Evolutionary conservation across 169 alveolate species (phyloP), one percentile per base, ranked within the genome.

Genomic region (Cryptosporidium andersoni): DNA sequence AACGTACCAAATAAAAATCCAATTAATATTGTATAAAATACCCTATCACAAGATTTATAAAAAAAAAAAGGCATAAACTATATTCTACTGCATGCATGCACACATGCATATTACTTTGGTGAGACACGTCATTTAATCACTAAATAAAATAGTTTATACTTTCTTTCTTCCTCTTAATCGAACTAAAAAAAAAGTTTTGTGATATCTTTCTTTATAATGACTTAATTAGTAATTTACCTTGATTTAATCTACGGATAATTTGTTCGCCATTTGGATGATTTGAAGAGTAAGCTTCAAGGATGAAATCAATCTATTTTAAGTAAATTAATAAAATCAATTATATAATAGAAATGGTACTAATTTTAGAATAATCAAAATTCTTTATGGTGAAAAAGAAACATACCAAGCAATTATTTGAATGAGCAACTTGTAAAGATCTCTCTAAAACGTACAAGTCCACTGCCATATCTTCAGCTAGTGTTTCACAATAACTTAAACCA

Each of bases 381-480:
- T 74, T 58, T 5, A 55, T 43, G 25, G 25, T 25, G 25, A 25
- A 25, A 25, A 25, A 25, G 25, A 25, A 25, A 25, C 25, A 25
- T 25, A 25, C 25, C 25, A 25, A 25, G 25, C 25, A 25, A 25
- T 25, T 25, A n/a, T 74, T 58, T 7, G 85, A 68, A 60, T 74
- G 85, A 25, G 85, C 60, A 43, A 74, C 85, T 58, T 74, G 74
- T 3, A 74, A 25, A 9, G 85, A 74, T 42, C 85, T 74, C 42
- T 74, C 85, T 25, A 74, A 47, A 47, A 74, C 85, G 60, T 74
- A 74, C 25, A 74, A 48, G 48, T 74, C 85, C 12, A 74, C 85
- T 14, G 85, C 85, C 40, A 58, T 74, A 58, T 74, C 85, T n/a
- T 74, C 85, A n/a, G 85, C 45, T 40, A 55, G 43, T n/a, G 85